Percentiles rank a stretch among this genome's conserved stretches.
These are phyloP conservation scores for Mortierella sp. DNA, from an alignment of 371 early-diverging fungal species.

Conservation along the genomic window DNA sequence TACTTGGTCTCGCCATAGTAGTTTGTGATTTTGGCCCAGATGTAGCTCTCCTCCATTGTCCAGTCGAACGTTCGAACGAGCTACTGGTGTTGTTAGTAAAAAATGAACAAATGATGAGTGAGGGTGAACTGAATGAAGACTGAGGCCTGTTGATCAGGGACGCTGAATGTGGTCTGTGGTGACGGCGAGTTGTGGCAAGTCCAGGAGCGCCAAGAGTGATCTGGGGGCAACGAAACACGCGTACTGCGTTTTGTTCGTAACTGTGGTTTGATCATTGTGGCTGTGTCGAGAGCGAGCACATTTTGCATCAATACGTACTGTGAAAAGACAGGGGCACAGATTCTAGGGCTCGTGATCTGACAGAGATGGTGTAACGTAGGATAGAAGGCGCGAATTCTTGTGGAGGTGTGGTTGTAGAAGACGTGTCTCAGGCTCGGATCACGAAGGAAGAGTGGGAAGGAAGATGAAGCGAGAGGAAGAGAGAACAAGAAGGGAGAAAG, in stretches of 20 bases:
- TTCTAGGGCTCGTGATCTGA: neutral
- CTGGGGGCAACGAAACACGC: too few relatives aligned
- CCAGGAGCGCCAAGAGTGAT: too few relatives aligned
- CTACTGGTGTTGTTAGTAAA: too few relatives aligned
- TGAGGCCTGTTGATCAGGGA: too few relatives aligned
- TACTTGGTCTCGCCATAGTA: slow-evolving; percentile 55
- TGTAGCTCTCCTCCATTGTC: slow-evolving; percentile 45
- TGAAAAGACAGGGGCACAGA: neutral
- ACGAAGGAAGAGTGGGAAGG: neutral
- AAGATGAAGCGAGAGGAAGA: neutral
- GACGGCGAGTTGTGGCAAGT: too few relatives aligned
- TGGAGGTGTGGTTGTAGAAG: neutral
- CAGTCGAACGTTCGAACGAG: neutral
- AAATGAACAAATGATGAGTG: too few relatives aligned
- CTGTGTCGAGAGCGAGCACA: too few relatives aligned
- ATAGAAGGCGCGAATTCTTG: neutral
- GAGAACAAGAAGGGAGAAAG: neutral
- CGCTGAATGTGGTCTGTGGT: too few relatives aligned
- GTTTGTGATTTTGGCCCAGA: slow-evolving; percentile 36
- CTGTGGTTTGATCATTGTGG: too few relatives aligned
- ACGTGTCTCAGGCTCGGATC: neutral
- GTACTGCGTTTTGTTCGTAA: too few relatives aligned
- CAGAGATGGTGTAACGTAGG: neutral
- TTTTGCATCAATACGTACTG: neutral
- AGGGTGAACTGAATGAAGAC: too few relatives aligned